A percentile compares a stretch with the other conserved stretches of the same genome.
Evolutionary conservation across 768 basidiomycete species (phyloP).

Genomic region (Auriculariales sp.): DNA sequence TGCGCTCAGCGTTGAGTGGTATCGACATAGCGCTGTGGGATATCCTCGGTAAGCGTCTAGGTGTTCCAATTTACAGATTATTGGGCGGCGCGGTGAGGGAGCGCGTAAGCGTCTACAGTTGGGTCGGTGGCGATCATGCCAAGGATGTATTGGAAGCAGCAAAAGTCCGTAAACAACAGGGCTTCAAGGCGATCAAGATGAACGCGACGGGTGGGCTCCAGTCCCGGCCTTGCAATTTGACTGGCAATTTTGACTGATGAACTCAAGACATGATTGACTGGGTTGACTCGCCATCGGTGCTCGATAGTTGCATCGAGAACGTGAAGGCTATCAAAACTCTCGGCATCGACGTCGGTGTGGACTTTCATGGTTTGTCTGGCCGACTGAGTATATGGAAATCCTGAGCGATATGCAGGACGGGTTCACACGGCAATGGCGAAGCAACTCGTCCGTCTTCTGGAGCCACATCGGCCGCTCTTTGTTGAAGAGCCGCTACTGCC

Average conservation of each 20-base stretch:
- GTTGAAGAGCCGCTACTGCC: slow-evolving; percentile 55
- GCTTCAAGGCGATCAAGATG: slow-evolving; percentile 63
- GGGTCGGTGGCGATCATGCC: slow-evolving; percentile 36
- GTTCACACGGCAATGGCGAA: slow-evolving; percentile 57
- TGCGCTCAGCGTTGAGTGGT: slow-evolving; percentile 37
- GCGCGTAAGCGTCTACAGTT: slow-evolving; percentile 42
- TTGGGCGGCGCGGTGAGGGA: slow-evolving; percentile 58
- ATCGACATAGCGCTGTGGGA: slow-evolving; percentile 65
- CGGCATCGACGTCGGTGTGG: slow-evolving; percentile 50
- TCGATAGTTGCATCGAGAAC: slow-evolving; percentile 37
- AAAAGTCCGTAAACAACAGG: slow-evolving; percentile 37
- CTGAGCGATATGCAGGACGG: slow-evolving; percentile 18
- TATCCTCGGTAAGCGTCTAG: slow-evolving; percentile 65
- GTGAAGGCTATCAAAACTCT: slow-evolving; percentile 35
- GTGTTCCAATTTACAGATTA: slow-evolving; percentile 44
- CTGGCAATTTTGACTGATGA: slow-evolving; percentile 7
- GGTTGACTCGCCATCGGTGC: slow-evolving; percentile 44
- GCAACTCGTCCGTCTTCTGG: slow-evolving; percentile 46
- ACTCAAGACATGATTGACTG: slow-evolving; percentile 24
- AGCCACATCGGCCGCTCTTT: slow-evolving; percentile 45
- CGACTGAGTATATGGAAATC: neutral
- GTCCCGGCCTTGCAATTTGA: neutral
- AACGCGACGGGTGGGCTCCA: slow-evolving; percentile 37
- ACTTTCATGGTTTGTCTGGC: slow-evolving; percentile 35
- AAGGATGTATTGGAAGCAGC: slow-evolving; percentile 37